A percentile compares a stretch with the other conserved stretches of the same genome.
Conservation (phyloP, 306 rosid species). For the Cucumis hystrix region DNA sequence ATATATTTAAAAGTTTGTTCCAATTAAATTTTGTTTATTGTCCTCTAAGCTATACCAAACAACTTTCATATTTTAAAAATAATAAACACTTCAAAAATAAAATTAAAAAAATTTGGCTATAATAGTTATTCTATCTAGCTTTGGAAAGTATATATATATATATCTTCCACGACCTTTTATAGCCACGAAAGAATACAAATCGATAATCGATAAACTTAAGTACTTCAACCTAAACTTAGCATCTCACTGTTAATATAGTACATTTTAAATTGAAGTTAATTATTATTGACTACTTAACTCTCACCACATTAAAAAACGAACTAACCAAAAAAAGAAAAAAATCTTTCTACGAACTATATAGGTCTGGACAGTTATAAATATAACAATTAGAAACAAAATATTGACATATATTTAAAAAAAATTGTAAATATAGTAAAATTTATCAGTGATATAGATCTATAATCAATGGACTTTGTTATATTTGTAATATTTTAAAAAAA, state of each 20-base stretch:
- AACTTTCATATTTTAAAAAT: background rate
- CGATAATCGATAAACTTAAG: background rate
- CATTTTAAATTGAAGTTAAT: too few relatives aligned
- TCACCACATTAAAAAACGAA: background rate
- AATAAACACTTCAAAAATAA: background rate
- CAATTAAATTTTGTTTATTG: background rate
- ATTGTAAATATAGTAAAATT: too few relatives aligned
- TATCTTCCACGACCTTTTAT: background rate
- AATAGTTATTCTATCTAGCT: background rate
- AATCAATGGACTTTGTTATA: too few relatives aligned
- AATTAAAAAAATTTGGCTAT: too few relatives aligned
- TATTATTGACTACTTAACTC: background rate
- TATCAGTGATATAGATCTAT: too few relatives aligned
- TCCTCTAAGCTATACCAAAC: background rate
- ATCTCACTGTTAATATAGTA: too few relatives aligned
- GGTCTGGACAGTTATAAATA: too few relatives aligned
- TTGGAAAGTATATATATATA: background rate
- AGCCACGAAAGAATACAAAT: background rate
- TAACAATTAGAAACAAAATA: too few relatives aligned
- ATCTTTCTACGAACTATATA: too few relatives aligned
- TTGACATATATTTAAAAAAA: too few relatives aligned
- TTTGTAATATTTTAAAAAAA: too few relatives aligned
- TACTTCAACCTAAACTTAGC: background rate
- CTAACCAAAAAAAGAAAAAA: too few relatives aligned
- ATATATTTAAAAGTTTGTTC: background rate